Evolutionary conservation across 148 eudicot genomes (phyloP).

Genomic region (Rheum nobile): DNA sequence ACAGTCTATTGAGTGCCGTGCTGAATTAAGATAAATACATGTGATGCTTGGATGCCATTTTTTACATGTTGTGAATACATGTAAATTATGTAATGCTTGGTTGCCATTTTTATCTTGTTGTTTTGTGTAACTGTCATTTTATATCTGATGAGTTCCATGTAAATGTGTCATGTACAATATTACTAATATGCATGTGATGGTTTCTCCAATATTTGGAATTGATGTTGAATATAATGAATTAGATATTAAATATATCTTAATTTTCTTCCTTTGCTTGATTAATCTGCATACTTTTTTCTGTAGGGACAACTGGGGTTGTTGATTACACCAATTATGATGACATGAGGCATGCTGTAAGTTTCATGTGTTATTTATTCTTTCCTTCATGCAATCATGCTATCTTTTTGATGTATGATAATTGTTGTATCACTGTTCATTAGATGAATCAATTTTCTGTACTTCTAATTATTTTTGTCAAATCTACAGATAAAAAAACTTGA

Average conservation of each 20-base stretch:
- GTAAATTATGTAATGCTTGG: too few species aligned
- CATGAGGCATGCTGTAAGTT: slow-evolving; percentile 39
- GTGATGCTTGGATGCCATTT: too few species aligned
- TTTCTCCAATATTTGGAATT: neutral
- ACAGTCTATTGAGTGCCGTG: neutral
- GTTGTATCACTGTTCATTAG: neutral
- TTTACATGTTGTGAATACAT: too few species aligned
- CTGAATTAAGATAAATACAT: neutral
- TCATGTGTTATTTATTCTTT: neutral
- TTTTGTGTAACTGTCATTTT: neutral
- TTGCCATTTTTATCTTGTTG: neutral
- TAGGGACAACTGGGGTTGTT: slow-evolving; percentile 32
- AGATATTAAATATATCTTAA: neutral
- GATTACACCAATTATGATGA: slow-evolving; percentile 34
- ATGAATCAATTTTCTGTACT: neutral
- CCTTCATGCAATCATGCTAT: neutral
- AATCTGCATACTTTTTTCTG: neutral
- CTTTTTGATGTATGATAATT: neutral
- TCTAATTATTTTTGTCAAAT: neutral
- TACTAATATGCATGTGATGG: neutral
- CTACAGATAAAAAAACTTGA: slow-evolving; percentile 86
- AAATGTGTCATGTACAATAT: neutral
- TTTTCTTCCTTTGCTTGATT: neutral
- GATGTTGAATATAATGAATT: neutral
- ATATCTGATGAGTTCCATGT: neutral